Conservation (phyloP, 352 stramenopile species). For the Globisporangium nodosum region DNA sequence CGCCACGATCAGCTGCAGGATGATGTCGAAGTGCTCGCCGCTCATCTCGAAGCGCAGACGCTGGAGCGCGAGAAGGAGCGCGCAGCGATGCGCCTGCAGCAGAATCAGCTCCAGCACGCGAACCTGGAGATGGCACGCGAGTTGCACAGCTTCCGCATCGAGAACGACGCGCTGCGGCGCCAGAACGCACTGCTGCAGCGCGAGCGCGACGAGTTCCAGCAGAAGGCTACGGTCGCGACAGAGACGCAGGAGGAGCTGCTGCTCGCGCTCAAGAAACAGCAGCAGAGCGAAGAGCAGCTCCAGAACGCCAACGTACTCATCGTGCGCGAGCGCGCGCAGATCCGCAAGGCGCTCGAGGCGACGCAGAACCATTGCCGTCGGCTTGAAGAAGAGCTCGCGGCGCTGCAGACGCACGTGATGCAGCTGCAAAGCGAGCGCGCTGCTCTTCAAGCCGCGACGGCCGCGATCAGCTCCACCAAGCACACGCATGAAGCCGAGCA, state of each 20-base stretch:
- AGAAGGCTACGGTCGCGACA: conserved; percentile 12
- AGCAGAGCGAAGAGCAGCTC: conserved; percentile 30
- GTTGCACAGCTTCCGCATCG: conserved; percentile 28
- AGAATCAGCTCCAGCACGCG: conserved; percentile 14
- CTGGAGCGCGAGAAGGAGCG: conserved; percentile 21
- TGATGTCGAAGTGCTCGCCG: conserved; percentile 49
- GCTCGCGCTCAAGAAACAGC: conserved; percentile 31
- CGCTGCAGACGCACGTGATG: conserved; percentile 32
- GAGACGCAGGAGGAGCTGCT: conserved; percentile 56
- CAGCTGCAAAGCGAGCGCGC: conserved; percentile 37
- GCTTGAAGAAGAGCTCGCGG: conserved; percentile 44
- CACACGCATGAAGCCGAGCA: conserved; percentile 25
- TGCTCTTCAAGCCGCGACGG: conserved; percentile 28
- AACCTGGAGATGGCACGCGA: conserved; percentile 26
- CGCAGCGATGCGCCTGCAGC: conserved; percentile 4
- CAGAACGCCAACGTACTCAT: conserved; percentile 17
- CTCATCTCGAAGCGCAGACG: conserved; percentile 44
- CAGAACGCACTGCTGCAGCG: conserved; percentile 22
- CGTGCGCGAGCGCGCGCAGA: conserved; percentile 22
- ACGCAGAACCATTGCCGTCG: conserved; percentile 42
- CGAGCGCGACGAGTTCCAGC: conserved; percentile 22
- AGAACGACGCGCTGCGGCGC: conserved; percentile 40
- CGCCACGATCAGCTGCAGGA: conserved; percentile 40
- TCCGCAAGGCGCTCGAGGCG: conserved; percentile 35
- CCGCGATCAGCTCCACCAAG: conserved; percentile 15